Evolutionary conservation across 139 green algal genomes (phyloP), one percentile per base, ranked within the genome.

Genomic region (Dunaliella primolecta): DNA sequence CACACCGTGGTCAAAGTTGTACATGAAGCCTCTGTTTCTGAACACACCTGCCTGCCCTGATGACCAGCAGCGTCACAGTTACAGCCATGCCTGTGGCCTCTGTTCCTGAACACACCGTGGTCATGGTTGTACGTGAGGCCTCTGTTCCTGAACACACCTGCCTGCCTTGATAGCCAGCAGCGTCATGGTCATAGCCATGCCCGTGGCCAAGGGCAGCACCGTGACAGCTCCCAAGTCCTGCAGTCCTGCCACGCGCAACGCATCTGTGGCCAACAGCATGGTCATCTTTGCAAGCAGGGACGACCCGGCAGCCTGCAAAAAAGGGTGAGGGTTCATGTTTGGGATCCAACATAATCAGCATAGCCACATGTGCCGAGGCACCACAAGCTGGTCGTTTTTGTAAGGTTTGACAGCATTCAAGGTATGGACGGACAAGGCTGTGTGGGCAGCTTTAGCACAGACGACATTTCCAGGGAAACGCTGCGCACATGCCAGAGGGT

Each of bases 41-140:
- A n/a, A n/a, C n/a, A n/a, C 78, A 84, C 80, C 80, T 77, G 31
- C 32, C 7, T 3, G 38, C 56, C 46, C 77, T 84, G 80, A 84
- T 84, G 56, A 87, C 90, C 80, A 93, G 85, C 76, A 93, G 84
- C n/a, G 84, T 84, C 3, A 89, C 75, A 0, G 92, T 96, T 25
- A 99, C 81, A 1, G 96, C 89, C 95, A 99, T 97, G 81, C 97
- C 96, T 31, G 87, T 99, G 34, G 96, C 95, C 23, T n/a, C n/a
- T n/a, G n/a, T n/a, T n/a, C n/a, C n/a, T n/a, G n/a, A n/a, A n/a
- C n/a, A n/a, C n/a, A n/a, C n/a, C 15, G 46, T 64, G 46, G 46
- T 15, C 46, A 64, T 64, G 46, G 46, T 64, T 64, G 46, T 64
- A 64, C 46, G 15, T 64, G 46, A 64, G 46, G 46, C 46, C 46